Evolutionary conservation across 345 rosid species (phyloP).

Genomic region (Dovyalis caffra): DNA sequence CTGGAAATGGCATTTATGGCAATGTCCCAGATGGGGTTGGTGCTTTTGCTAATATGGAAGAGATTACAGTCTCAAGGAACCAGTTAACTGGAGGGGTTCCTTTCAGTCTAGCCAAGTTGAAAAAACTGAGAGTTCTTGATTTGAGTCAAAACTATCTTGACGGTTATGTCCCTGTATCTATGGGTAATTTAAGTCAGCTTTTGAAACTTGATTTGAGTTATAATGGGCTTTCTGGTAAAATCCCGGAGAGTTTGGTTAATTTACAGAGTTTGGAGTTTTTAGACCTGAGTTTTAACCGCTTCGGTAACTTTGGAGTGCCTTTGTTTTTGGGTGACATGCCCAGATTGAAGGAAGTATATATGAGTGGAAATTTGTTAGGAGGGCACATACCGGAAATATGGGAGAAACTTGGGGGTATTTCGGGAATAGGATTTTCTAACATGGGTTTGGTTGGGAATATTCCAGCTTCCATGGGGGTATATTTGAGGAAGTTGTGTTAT

Average conservation of each 20-base stretch:
- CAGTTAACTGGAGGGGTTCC: constrained; percentile 45
- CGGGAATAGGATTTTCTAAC: constrained; percentile 54
- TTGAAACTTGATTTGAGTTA: constrained; percentile 65
- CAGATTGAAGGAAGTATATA: constrained; percentile 40
- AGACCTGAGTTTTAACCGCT: constrained; percentile 57
- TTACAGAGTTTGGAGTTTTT: constrained; percentile 46
- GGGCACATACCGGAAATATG: constrained; percentile 61
- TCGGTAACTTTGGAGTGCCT: constrained; percentile 56
- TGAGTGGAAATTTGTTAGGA: constrained; percentile 66
- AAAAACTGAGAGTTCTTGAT: constrained; percentile 48
- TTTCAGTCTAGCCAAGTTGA: constrained; percentile 27
- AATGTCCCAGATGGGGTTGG: constrained; percentile 38
- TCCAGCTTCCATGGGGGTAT: constrained; percentile 52
- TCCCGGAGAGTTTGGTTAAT: constrained; percentile 41
- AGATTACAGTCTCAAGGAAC: constrained; percentile 58
- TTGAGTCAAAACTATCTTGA: constrained; percentile 45
- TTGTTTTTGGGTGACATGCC: constrained; percentile 42
- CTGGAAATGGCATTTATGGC: constrained; percentile 60
- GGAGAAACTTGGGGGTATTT: constrained; percentile 46
- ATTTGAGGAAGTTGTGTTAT: constrained; percentile 40
- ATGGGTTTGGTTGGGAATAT: constrained; percentile 53
- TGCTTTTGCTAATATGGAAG: constrained; percentile 43
- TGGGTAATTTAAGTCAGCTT: constrained; percentile 45
- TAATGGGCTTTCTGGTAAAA: constrained; percentile 45
- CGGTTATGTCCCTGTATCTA: constrained; percentile 42